phyloP scores from a whole-genome alignment of 495 filamentous ascomycete species.

The Podospora bellae-mahoneyi region DNA sequence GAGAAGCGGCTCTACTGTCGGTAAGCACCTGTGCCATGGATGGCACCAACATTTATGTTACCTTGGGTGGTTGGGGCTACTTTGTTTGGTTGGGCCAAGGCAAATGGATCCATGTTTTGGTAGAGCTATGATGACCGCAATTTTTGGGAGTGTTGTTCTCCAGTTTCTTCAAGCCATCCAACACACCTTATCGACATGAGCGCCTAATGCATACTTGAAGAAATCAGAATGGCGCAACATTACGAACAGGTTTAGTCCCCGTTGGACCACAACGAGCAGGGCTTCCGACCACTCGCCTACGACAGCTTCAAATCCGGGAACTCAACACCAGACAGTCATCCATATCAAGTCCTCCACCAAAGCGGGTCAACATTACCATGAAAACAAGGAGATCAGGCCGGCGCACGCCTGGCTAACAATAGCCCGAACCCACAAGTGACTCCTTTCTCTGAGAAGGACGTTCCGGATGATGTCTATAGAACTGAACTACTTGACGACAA shows the following conservation, averaged over 20 bases:
- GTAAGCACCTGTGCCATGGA: too few species aligned
- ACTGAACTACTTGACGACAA: neutral
- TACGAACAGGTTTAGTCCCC: neutral
- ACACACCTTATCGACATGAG: too few species aligned
- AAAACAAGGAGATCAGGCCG: too few species aligned
- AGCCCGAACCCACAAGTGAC: neutral
- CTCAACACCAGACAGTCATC: neutral
- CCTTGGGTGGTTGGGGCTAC: too few species aligned
- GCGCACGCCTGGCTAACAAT: too few species aligned
- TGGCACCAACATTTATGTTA: too few species aligned
- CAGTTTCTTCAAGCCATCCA: too few species aligned
- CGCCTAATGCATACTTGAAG: neutral
- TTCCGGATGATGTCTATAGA: neutral
- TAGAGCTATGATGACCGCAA: too few species aligned
- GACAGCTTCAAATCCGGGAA: neutral
- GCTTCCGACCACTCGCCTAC: neutral
- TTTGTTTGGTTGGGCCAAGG: too few species aligned
- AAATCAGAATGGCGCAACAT: neutral
- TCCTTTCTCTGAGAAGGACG: neutral
- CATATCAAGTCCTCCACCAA: neutral
- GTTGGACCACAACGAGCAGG: neutral
- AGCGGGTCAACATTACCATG: neutral
- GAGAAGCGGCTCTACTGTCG: too few species aligned
- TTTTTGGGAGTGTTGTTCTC: too few species aligned
- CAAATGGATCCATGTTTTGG: too few species aligned